Evolutionary conservation across 352 stramenopile species (phyloP).

Genomic region (Pythium aphanidermatum): DNA sequence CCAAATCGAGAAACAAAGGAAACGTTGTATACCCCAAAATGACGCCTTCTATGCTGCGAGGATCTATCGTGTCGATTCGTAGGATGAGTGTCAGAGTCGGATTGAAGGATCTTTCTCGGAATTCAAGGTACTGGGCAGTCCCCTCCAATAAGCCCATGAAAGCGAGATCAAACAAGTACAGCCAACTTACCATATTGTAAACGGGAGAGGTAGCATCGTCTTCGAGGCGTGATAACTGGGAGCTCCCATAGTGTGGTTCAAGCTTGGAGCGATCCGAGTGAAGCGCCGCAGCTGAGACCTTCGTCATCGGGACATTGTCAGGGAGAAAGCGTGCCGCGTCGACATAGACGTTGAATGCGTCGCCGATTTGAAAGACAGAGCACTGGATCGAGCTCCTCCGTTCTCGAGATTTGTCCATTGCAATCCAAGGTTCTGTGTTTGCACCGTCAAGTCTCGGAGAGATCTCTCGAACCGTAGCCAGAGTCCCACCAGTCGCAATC

Average conservation of each 20-base stretch:
- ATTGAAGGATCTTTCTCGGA: conserved; percentile 65
- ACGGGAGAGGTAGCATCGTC: conserved; percentile 32
- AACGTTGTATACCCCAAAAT: conserved; percentile 75
- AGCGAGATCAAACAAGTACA: neutral
- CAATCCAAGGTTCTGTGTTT: conserved; percentile 18
- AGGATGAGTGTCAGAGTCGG: conserved; percentile 80
- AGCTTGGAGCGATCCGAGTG: conserved; percentile 37
- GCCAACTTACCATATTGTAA: conserved; percentile 44
- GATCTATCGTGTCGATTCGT: conserved; percentile 78
- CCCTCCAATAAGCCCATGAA: neutral
- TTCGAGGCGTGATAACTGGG: conserved; percentile 14
- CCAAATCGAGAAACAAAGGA: conserved; percentile 66
- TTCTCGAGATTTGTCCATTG: conserved; percentile 33
- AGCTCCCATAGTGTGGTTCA: conserved; percentile 23
- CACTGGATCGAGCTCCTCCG: conserved; percentile 7
- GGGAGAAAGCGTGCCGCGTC: conserved; percentile 71
- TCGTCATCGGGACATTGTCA: conserved; percentile 60
- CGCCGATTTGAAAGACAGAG: conserved; percentile 42
- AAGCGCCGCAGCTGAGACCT: conserved; percentile 61
- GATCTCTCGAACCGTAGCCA: too few species aligned
- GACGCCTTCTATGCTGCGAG: conserved; percentile 32
- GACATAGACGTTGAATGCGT: conserved; percentile 80
- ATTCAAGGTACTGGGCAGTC: conserved; percentile 52
- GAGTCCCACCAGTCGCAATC: too few species aligned
- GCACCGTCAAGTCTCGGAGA: too few species aligned